Evolutionary conservation across 1,284 basidiomycete genomes (phyloP), one percentile per base, ranked within the genome.

Genomic region (Mycosarcoma maydis): DNA sequence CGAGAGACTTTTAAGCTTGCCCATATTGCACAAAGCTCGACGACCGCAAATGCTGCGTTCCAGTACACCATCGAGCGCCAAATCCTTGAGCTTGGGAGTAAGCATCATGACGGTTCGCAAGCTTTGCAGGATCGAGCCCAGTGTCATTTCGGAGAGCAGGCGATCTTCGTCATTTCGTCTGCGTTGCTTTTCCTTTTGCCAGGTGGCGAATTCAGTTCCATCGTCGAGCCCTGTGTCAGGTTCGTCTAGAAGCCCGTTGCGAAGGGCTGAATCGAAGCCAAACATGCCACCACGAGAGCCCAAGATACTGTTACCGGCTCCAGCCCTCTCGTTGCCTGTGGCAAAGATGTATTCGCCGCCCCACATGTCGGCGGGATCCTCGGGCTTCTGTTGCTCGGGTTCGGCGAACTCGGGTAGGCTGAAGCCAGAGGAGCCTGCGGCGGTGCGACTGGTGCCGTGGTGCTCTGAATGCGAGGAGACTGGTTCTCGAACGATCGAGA

Each of bases 21-120:
- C 57, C 57, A 74, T 61, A 40, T 50, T 66, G 54, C 54, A 58
- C 65, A 65, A 66, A 19, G 64, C 57, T 30, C 69, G 53, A 23
- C 62, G 54, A n/a, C 71, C 72, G 30, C 64, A 60, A 34, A 74
- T 56, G 33, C 61, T 55, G 26, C 68, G 55, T 32, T 74, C 72
- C 43, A 74, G 23, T 1, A 72, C 67, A 41, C 69, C 70, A 34
- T 72, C 68, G n/a, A 74, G 48, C 11, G 69, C 62, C n/a, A 74
- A 24, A n/a, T 65, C 52, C 16, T 57, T 64, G 9, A 74, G 55
- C 11, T 58, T 45, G 19, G 72, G 72, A 4, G 66, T 62, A 14
- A 74, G 53, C 55, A 62, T 55, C 47, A 74, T 44, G 38, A 67
- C 56, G 10, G 64, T 51, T 14, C 72, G 59, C 39, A 72, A 13